phyloP scores from a whole-genome alignment of 1,139 yeast species.

The Kurtzmaniella quercitrusa region DNA sequence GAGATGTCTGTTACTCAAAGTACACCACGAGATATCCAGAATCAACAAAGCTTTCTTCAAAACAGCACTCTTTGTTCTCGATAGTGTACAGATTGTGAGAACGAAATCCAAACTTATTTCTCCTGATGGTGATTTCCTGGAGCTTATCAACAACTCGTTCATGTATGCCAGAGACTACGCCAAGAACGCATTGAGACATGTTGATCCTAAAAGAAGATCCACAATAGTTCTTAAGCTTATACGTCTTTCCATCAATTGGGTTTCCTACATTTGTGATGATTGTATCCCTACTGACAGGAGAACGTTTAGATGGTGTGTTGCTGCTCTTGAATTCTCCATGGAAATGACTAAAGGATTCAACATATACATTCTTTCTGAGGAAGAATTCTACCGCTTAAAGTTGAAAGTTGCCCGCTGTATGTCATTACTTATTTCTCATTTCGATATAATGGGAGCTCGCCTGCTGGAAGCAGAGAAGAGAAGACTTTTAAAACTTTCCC shows the following conservation, averaged over 20 bases:
- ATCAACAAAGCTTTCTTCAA: constrained; percentile 67
- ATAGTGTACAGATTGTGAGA: constrained; percentile 56
- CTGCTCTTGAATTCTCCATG: constrained; percentile 95
- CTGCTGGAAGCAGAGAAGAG: constrained; percentile 77
- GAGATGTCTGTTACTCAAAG: constrained; percentile 68
- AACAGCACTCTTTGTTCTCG: constrained; percentile 65
- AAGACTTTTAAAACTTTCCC: constrained; percentile 49
- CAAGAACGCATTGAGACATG: constrained; percentile 60
- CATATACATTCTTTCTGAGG: constrained; percentile 74
- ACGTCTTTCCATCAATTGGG: constrained; percentile 83
- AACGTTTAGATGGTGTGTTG: constrained; percentile 94
- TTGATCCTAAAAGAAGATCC: constrained; percentile 65
- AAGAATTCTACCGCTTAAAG: constrained; percentile 68
- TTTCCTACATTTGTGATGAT: constrained; percentile 87
- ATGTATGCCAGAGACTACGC: constrained; percentile 84
- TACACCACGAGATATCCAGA: constrained; percentile 69
- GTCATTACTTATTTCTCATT: constrained; percentile 89
- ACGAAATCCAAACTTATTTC: constrained; percentile 33
- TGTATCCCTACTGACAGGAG: constrained; percentile 88
- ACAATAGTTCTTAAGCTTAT: constrained; percentile 70
- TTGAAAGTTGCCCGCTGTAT: constrained; percentile 91
- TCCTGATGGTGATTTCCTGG: constrained; percentile 63
- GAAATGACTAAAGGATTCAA: constrained; percentile 90
- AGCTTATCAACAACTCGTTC: constrained; percentile 71
- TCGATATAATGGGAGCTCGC: constrained; percentile 97